phyloP scores from a whole-genome alignment of 2,329 filamentous ascomycete genomes.

The Sodiomyces alkalinus region DNA sequence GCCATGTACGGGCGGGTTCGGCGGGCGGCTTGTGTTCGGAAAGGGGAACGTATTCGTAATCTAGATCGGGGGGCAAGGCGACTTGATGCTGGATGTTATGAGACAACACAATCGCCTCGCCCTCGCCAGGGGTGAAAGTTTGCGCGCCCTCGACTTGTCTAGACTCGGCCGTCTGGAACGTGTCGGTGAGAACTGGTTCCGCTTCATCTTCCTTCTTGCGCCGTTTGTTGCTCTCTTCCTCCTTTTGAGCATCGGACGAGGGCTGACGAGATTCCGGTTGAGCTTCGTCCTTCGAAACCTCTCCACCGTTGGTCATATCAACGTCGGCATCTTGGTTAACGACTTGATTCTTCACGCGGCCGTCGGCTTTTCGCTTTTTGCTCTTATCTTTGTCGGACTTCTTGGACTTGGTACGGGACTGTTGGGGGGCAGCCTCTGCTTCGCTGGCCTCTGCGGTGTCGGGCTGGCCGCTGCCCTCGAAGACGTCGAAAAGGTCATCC shows the following conservation, averaged over 20 bases:
- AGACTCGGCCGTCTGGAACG: slow-evolving; percentile 88
- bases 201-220: slow-evolving; percentile 43
- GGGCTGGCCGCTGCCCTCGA: slow-evolving; percentile 47
- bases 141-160: slow-evolving; percentile 73
- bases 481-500: slow-evolving; percentile 74
- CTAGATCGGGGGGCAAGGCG: slow-evolving; percentile 79
- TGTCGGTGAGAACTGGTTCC: slow-evolving; percentile 77
- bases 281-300: slow-evolving; percentile 21
- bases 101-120: slow-evolving; percentile 65
- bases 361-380: slow-evolving; percentile 80
- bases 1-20: slow-evolving; percentile 68
- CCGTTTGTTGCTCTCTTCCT: slow-evolving; percentile 39
- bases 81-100: slow-evolving; percentile 99
- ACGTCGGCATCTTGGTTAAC: slow-evolving; percentile 17
- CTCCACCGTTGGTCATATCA: slow-evolving; percentile 28
- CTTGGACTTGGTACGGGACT: slow-evolving; percentile 26
- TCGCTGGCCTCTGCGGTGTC: slow-evolving; percentile 25
- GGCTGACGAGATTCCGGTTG: slow-evolving; percentile 14
- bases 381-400: slow-evolving; percentile 45
- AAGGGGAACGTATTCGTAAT: slow-evolving; percentile 90
- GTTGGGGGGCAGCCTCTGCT: slow-evolving; percentile 20
- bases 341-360: slow-evolving; percentile 46
- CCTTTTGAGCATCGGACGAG: slow-evolving; percentile 17
- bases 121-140: slow-evolving; percentile 45
- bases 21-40: slow-evolving; percentile 85